These are phyloP conservation scores for Cladorrhinum sp. DNA, from an alignment of 2,329 filamentous ascomycete genomes.

Conservation along the genomic window DNA sequence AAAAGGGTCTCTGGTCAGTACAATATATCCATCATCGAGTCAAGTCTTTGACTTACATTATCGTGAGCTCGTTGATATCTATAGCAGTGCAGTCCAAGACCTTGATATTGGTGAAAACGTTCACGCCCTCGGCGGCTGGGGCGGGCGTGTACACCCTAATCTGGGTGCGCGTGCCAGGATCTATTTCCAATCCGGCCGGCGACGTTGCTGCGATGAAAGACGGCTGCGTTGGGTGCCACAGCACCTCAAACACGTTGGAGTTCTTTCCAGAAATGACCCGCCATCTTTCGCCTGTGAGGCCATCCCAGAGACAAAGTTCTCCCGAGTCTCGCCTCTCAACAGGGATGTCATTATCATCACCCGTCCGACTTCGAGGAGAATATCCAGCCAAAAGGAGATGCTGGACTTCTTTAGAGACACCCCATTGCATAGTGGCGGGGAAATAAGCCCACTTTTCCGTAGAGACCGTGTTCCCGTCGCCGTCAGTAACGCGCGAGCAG, in stretches of 20 bases:
- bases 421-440: constrained; percentile 64
- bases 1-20: constrained; percentile 25
- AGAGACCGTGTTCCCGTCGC: constrained; percentile 30
- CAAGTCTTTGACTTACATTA: constrained; percentile 39
- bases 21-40: not conserved
- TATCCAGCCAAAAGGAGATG: constrained; percentile 61
- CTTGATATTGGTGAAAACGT: constrained; percentile 46
- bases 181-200: constrained; percentile 44
- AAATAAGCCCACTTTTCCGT: constrained; percentile 59
- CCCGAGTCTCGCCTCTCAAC: constrained; percentile 56
- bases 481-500: constrained; percentile 36
- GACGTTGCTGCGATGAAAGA: constrained; percentile 59
- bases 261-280: constrained; percentile 50
- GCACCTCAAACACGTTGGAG: constrained; percentile 63
- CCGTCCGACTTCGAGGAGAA: constrained; percentile 54
- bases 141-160: constrained; percentile 51
- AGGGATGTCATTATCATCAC: constrained; percentile 57
- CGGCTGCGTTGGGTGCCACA: constrained; percentile 56
- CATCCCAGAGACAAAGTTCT: constrained; percentile 60
- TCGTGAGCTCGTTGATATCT: constrained; percentile 62
- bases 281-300: constrained; percentile 41
- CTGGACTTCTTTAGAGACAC: constrained; percentile 40
- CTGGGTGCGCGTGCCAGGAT: constrained; percentile 50
- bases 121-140: constrained; percentile 29
- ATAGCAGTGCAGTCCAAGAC: constrained; percentile 56